These are phyloP conservation scores for Saccharomycopsis oosterbeekiorum DNA, from an alignment of 805 yeast species.

Conservation along the genomic window DNA sequence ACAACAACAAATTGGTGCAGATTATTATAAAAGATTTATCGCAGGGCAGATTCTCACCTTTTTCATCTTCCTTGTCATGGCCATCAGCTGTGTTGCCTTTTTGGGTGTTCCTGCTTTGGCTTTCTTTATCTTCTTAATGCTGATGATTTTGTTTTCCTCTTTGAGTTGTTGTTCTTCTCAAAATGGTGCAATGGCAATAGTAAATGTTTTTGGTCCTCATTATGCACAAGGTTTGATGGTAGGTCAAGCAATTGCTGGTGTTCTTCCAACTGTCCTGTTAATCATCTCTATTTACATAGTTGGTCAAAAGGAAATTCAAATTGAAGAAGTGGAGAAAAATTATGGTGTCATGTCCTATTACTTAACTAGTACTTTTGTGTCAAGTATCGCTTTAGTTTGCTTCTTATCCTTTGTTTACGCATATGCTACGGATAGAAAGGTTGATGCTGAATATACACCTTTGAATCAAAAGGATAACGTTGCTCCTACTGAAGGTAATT, in stretches of 20 bases:
- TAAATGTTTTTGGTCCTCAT: constrained; percentile 61
- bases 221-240: constrained; percentile 88
- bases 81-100: constrained; percentile 37
- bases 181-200: constrained; percentile 84
- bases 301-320: constrained; percentile 9
- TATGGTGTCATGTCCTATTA: constrained; percentile 32
- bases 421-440: constrained; percentile 16
- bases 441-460: constrained; percentile 21
- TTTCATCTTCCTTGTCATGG: constrained; percentile 47
- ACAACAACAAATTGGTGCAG: constrained; percentile 50
- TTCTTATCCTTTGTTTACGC: constrained; percentile 30
- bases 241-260: constrained; percentile 93
- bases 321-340: constrained; percentile 14
- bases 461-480: constrained; percentile 13
- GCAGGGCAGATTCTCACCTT: constrained; percentile 53
- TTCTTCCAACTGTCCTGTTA: constrained; percentile 69
- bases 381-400: constrained; percentile 33
- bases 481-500: constrained; percentile 8
- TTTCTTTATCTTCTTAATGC: constrained; percentile 44
- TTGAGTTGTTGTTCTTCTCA: constrained; percentile 77
- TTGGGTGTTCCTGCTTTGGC: constrained; percentile 20
- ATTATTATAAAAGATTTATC: constrained; percentile 47
- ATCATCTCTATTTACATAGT: constrained; percentile 39
- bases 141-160: constrained; percentile 54
- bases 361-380: constrained; percentile 40